These are phyloP conservation scores for Mariannaea sp. DNA, from an alignment of 2,329 filamentous ascomycete species.

Conservation along the genomic window DNA sequence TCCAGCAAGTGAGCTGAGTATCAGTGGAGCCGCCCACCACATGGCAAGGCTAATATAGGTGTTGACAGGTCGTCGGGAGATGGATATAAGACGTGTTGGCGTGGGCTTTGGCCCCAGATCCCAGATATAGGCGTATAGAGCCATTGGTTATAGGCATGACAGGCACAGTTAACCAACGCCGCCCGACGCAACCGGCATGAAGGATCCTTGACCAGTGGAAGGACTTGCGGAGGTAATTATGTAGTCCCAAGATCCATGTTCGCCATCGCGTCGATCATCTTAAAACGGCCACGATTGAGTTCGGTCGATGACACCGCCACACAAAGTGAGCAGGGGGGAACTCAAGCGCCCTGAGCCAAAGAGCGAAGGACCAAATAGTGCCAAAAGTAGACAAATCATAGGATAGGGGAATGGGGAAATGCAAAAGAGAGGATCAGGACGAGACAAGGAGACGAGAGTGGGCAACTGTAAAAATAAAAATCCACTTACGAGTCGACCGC, in stretches of 20 bases:
- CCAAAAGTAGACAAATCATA: neutral
- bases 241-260: conserved; percentile 7
- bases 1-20: conserved; percentile 37
- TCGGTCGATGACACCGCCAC: conserved; percentile 9
- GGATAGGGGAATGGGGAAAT: neutral
- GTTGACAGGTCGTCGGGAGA: neutral
- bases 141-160: conserved; percentile 1
- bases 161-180: conserved; percentile 6
- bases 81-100: conserved; percentile 16
- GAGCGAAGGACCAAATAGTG: no score
- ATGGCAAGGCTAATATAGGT: conserved; percentile 10
- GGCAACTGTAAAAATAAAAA: conserved; percentile 7
- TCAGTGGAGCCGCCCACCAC: conserved; percentile 37
- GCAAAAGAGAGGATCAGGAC: conserved; percentile 9
- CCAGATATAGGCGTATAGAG: neutral
- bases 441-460: conserved; percentile 16
- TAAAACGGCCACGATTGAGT: conserved; percentile 3
- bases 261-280: neutral
- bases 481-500: conserved; percentile 63
- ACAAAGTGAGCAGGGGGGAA: conserved; percentile 2
- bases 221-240: neutral
- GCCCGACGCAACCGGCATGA: conserved; percentile 2
- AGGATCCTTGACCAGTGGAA: neutral
- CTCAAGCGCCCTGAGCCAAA: neutral
- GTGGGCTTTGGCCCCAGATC: conserved; percentile 2